Base-by-base conservation (phyloP, 2,329 filamentous ascomycete genomes). In the Nothophoma quercina region DNA sequence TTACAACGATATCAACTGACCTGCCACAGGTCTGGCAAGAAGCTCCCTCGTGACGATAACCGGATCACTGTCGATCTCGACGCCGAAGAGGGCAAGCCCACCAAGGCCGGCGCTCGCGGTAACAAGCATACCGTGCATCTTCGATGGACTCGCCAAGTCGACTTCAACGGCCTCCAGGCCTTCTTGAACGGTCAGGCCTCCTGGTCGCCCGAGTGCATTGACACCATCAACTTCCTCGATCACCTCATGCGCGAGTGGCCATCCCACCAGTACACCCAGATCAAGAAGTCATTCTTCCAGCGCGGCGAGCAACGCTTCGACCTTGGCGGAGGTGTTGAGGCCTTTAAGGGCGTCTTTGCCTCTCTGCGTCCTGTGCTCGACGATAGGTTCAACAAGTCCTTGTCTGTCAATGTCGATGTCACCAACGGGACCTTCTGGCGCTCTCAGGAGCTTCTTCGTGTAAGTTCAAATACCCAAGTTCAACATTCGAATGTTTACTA, bases 381-480 rank as follows among this genome's bases (percentile, higher is more conserved):
- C 71, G 65, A 73, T 63, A 55, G 64, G 58, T 50, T 69, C 58
- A 81, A 84, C 25, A 82, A 84, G 21, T 85, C 85, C 7, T 80
- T 98, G 5, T 85, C 89, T 0, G 78, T 99, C 69, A 98, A 97
- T 63, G 86, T 96, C 9, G 93, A 99, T 66, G 89, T 96, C 23
- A 88, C 93, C 50, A 96, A 98, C 69, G 90, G 91, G 0, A 90
- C 89, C 10, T 99, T 99, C 77, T 98, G 90, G 88, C 81, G 79
- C 29, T 54, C 73, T 1, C 66, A 71, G 30, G 58, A 61, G 18
- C 63, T 75, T 7, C 56, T 54, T n/a, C 70, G 73, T 23, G 71
- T 75, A 32, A 54, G 42, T 42, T 13, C 12, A 7, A 1, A 32
- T 4, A 2, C 7, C 5, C 9, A 1, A 19, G 12, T 21, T 4